Percentiles rank a stretch among this genome's conserved stretches.
These are phyloP conservation scores for Taphrina confusa DNA, from an alignment of 1,139 yeast species.

Conservation along the genomic window DNA sequence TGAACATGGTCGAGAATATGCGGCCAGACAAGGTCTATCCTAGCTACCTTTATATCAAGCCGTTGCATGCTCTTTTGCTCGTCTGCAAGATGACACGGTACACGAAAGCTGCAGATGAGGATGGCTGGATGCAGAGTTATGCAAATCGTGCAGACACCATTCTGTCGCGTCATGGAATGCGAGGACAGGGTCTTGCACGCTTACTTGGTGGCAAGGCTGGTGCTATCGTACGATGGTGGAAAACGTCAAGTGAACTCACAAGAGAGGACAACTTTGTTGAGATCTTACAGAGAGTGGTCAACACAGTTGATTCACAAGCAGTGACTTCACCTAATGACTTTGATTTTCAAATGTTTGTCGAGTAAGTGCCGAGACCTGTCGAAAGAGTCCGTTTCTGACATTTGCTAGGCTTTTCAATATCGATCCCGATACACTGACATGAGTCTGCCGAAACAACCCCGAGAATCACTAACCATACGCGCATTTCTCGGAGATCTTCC, in stretches of 20 bases:
- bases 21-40: not conserved
- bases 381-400: not conserved
- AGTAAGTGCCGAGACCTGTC: not conserved
- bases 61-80: constrained; percentile 1
- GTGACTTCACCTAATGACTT: not conserved
- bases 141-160: not conserved
- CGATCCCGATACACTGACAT: not conserved
- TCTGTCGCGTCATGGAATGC: not conserved
- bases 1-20: not conserved
- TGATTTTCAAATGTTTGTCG: constrained; percentile 8
- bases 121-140: not conserved
- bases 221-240: constrained; percentile 8
- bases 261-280: not conserved
- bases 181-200: constrained; percentile 9
- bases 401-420: constrained; percentile 4
- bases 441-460: no score
- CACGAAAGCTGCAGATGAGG: not conserved
- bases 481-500: no score
- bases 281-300: constrained; percentile 6
- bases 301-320: not conserved
- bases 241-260: not conserved
- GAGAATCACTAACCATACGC: no score
- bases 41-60: constrained; percentile 1
- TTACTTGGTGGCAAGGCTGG: not conserved
- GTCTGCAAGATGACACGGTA: constrained; percentile 5